Percentiles rank a stretch among this genome's conserved stretches.
These are phyloP conservation scores for Aspergillus bombycis DNA, from an alignment of 2,329 filamentous ascomycete species.

Conservation along the genomic window DNA sequence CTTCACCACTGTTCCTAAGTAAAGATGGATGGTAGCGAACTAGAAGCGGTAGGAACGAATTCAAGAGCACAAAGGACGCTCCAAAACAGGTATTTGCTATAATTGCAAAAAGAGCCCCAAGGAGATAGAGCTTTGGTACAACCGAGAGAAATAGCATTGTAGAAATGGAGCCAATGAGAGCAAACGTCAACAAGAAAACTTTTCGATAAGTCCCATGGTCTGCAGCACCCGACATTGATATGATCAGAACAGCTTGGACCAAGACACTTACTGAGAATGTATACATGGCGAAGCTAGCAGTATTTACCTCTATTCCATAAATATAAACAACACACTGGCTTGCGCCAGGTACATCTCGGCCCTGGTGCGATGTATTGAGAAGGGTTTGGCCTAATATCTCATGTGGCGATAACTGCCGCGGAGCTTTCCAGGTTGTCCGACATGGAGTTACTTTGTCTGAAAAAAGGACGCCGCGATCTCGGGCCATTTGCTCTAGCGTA, in stretches of 20 bases:
- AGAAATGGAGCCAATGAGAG: conserved; percentile 74
- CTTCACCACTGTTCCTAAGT: conserved; percentile 31
- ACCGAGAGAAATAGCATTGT: conserved; percentile 90
- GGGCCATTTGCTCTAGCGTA: conserved; percentile 86
- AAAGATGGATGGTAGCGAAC: conserved; percentile 78
- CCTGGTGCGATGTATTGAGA: conserved; percentile 20
- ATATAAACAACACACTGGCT: conserved; percentile 82
- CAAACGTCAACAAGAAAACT: conserved; percentile 82
- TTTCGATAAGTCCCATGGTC: conserved; percentile 94
- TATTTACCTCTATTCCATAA: conserved; percentile 85
- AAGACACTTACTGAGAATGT: conserved; percentile 93
- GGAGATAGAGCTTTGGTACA: conserved; percentile 71
- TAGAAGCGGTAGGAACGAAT: conserved; percentile 89
- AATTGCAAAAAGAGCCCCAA: conserved; percentile 83
- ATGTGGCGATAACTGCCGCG: conserved; percentile 7
- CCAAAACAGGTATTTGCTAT: conserved; percentile 93
- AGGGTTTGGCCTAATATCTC: not conserved
- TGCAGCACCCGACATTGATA: conserved; percentile 93
- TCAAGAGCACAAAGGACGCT: conserved; percentile 90
- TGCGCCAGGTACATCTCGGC: conserved; percentile 31
- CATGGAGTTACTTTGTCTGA: conserved; percentile 78
- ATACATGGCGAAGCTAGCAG: conserved; percentile 97
- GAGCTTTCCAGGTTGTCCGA: conserved; percentile 60
- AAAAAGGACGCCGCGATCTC: conserved; percentile 86
- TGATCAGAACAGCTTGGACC: conserved; percentile 84